Base-by-base conservation (phyloP, 345 rosid genomes). In the Syzygium aqueum region DNA sequence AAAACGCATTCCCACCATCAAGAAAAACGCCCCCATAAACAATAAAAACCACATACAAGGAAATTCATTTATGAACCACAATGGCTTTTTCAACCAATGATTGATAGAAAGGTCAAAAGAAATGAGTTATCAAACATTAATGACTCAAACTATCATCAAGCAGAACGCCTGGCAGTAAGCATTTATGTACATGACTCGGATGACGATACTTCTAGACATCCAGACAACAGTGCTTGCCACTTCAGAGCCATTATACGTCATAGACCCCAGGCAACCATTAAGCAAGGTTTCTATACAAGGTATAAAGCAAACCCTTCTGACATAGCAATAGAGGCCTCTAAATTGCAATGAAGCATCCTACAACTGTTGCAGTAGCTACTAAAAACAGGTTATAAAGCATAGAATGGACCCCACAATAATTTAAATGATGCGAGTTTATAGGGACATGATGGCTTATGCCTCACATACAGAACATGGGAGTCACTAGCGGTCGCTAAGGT, bases 401-500 rank as follows among this genome's bases (percentile, higher is more conserved):
- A 51, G 51, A 61, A 61, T 19, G 84, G 27, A 77, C 52, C 67
- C 80, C 65, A 50, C 80, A 73, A 73, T 73, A 19, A 73, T 85
- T 46, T 13, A 87, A 77, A 88, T 87, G 90, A 73, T 86, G 90
- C 7, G 27, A 73, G 80, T 89, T 89, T 93, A 90, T 85, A 91
- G 86, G 90, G 86, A 88, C 49, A 73, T 19, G 49, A 73, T 0
- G 4, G 15, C 49, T 73, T 73, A 73, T 19, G 49, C 80, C 80
- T 73, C 49, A 73, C 37, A 33, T 73, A 73, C 80, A 73, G 49
- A 73, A 73, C 25, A 73, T 73, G 80, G 83, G 67, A 85, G 84
- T 85, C 85, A 86, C 93, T 89, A 84, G 51, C 78, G 90, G 89
- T 87, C 89, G 85, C 90, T 86, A 89, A 82, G 94, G 90, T 88